phyloP scores from a whole-genome alignment of 2,329 filamentous ascomycete species.

The Bisporella sp. region DNA sequence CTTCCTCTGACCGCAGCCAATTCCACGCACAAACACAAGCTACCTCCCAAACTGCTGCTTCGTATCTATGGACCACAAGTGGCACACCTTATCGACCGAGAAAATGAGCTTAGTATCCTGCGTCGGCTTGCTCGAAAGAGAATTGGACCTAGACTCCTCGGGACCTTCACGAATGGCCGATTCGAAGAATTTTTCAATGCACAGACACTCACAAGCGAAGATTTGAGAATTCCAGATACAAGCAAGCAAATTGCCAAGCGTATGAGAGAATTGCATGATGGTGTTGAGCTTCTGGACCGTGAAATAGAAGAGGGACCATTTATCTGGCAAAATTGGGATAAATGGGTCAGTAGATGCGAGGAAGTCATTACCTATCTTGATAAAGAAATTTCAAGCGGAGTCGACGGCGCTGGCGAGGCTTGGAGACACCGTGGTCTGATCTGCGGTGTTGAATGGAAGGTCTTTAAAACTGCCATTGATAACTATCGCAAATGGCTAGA shows the following conservation, averaged over 20 bases:
- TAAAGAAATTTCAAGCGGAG: constrained; percentile 42
- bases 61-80: constrained; percentile 93
- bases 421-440: constrained; percentile 71
- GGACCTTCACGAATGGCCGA: constrained; percentile 88
- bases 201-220: constrained; percentile 65
- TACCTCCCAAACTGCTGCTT: constrained; percentile 63
- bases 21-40: constrained; percentile 29
- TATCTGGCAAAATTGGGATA: constrained; percentile 89
- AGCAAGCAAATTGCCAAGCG: constrained; percentile 93
- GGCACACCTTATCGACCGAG: constrained; percentile 90
- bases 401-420: constrained; percentile 32
- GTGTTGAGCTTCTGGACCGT: constrained; percentile 74
- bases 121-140: constrained; percentile 81
- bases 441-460: constrained; percentile 75
- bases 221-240: constrained; percentile 74
- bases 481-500: constrained; percentile 73
- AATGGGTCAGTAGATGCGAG: constrained; percentile 50
- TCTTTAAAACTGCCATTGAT: constrained; percentile 67
- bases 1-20: constrained; percentile 35
- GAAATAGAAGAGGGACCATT: constrained; percentile 75
- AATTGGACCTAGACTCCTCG: constrained; percentile 84
- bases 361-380: constrained; percentile 45
- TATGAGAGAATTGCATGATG: constrained; percentile 93
- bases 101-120: constrained; percentile 81
- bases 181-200: constrained; percentile 95